Base-by-base conservation (phyloP, 164 flowering plant genomes). In the Aristolochia fimbriata region DNA sequence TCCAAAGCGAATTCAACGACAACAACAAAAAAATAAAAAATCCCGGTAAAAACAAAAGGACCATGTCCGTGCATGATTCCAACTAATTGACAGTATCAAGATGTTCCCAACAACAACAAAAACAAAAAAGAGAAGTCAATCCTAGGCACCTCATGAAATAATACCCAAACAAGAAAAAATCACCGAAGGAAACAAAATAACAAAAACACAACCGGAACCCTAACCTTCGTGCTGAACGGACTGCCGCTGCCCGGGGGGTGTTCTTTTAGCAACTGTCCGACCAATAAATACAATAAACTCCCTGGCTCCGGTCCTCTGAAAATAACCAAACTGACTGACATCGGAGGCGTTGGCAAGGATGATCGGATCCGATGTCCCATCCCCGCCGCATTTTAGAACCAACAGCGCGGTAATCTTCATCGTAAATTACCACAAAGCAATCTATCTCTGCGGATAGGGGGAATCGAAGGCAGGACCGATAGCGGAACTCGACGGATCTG, bases 181-280 rank as follows among this genome's bases (percentile, higher is more conserved):
- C 6, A 47, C 13, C n/a, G 13, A 25, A 22, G 37, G 25, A 45
- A 24, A 27, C 7, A 12, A 23, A 19, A 54, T n/a, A 7, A 1
- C 17, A 20, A 37, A 47, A 11, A n/a, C 19, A 64, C n/a, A 47
- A 46, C 6, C 3, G 16, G 9, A 19, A 12, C 15, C 55, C 21
- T 1, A 11, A 74, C 77, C 74, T 70, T 74, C 77, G 48, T 70
- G 74, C 57, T 70, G 70, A 48, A 74, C 74, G 12, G 77, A 74
- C 56, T 74, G 77, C 25, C 77, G 66, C 55, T 74, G 77, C 11
- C 60, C 64, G 2, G 74, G 74, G 1, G 77, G 68, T 1, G 77
- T 74, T 31, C 77, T 59, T 46, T 61, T 65, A 31, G 77, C 77
- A 25, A 74, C 72, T 31, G 77, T 74, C 17, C 77, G 74, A 2